Base-by-base conservation (phyloP, 2,329 filamentous ascomycete genomes). In the Aspergillus latus region DNA sequence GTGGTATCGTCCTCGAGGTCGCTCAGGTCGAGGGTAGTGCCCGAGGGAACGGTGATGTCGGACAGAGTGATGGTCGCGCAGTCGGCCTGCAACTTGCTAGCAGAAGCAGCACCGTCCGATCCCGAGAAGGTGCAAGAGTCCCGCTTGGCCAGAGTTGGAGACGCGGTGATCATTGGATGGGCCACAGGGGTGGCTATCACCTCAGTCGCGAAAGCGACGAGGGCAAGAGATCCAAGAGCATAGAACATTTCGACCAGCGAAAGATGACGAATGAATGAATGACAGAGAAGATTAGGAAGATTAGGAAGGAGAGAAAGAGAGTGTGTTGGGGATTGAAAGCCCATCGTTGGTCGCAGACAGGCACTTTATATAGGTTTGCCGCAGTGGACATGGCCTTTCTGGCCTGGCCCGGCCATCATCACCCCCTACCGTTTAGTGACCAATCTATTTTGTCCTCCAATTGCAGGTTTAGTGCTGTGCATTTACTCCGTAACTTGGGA, bases 11-110 rank as follows among this genome's bases (percentile, higher is more conserved):
- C 52, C 11, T 37, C 40, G 2, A 56, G 53, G 42, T 50, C 53
- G 11, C 46, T 56, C 40, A 56, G 40, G 42, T 56, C 53, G 13
- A 56, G 47, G n/a, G 53, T 56, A 2, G 46, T 50, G 13, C 53
- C 53, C 10, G 53, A 50, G 16, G 53, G 53, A 2, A 56, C 53
- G n/a, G 53, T 47, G 32, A 56, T 40, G 13, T 50, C 47, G 32
- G 46, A 50, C 4, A 56, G 42, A n/a, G 45, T 43, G 7, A 56
- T 56, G 34, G 53, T 56, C 1, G 53, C 40, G 30, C 53, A 56
- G 8, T 47, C 29, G 3, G 40, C 34, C 37, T 54, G 52, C 2
- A 45, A 54, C 26, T n/a, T 29, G 34, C 47, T 50, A 6, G 53
- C 53, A 30, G 46, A 50, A 15, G 47, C 39, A 10, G 53, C 53